Conservation (phyloP, 2,329 filamentous ascomycete genomes). For the Madurella fahalii region DNA sequence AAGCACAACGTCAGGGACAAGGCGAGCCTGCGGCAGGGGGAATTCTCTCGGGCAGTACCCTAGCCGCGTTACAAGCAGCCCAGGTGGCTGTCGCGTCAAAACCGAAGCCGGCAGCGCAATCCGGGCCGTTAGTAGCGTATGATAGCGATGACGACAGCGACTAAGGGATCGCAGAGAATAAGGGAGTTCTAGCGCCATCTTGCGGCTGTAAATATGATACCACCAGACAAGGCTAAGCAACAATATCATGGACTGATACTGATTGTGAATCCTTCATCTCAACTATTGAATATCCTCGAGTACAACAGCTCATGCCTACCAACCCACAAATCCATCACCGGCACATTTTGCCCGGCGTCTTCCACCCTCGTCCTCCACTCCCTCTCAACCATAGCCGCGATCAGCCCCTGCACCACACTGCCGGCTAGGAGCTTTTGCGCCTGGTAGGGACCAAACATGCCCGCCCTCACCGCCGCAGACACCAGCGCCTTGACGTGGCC, state of each 20-base stretch:
- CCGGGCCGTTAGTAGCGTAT: slow-evolving; percentile 80
- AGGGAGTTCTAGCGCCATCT: neutral
- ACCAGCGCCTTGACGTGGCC: slow-evolving; percentile 72
- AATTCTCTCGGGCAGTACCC: slow-evolving; percentile 77
- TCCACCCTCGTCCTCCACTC: slow-evolving; percentile 58
- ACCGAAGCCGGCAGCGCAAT: slow-evolving; percentile 47
- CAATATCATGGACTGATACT: slow-evolving; percentile 1
- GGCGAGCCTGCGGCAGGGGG: slow-evolving; percentile 47
- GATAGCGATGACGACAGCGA: slow-evolving; percentile 59
- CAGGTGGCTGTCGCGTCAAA: slow-evolving; percentile 53
- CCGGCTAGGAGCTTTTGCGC: slow-evolving; percentile 69
- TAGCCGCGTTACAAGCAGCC: slow-evolving; percentile 68
- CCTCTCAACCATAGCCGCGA: slow-evolving; percentile 54
- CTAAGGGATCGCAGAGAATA: neutral
- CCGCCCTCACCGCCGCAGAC: slow-evolving; percentile 71
- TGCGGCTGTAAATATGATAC: neutral
- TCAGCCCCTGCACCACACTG: slow-evolving; percentile 50
- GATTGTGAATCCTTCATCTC: slow-evolving; percentile 20
- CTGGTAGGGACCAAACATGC: slow-evolving; percentile 76
- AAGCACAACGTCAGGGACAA: slow-evolving; percentile 37
- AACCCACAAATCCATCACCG: slow-evolving; percentile 77
- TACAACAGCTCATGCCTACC: slow-evolving; percentile 79
- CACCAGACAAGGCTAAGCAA: slow-evolving; percentile 3
- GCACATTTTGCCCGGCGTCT: slow-evolving; percentile 69
- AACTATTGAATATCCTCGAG: slow-evolving; percentile 84